phyloP scores from a whole-genome alignment of 1,284 basidiomycete genomes.

The Sporisorium sorghi region DNA sequence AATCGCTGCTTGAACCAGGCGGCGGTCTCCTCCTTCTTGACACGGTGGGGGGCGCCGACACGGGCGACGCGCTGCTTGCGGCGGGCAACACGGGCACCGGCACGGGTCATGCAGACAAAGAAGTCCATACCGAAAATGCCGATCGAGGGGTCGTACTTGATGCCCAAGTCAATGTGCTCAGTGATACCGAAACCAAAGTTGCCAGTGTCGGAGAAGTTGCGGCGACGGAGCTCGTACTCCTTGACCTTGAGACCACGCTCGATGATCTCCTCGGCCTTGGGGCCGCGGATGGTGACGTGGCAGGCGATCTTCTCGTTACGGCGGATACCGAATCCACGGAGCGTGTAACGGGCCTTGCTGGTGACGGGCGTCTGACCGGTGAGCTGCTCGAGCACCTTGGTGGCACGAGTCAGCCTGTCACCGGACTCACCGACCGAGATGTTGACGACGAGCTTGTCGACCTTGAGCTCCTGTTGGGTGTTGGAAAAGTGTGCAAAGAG shows the following conservation, averaged over 20 bases:
- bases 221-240: slow-evolving; percentile 91
- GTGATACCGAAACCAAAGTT: slow-evolving; percentile 69
- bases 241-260: slow-evolving; percentile 99
- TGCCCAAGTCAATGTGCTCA: slow-evolving; percentile 94
- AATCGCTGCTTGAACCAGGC: slow-evolving; percentile 96
- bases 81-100: slow-evolving; percentile 90
- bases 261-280: slow-evolving; percentile 98
- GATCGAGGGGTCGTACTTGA: slow-evolving; percentile 73
- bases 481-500: background rate
- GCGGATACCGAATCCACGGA: slow-evolving; percentile 98
- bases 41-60: slow-evolving; percentile 84
- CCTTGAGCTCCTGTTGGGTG: slow-evolving; percentile 80
- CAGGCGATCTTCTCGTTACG: slow-evolving; percentile 99
- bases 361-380: slow-evolving; percentile 99
- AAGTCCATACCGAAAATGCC: slow-evolving; percentile 70
- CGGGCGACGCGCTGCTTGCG: slow-evolving; percentile 89
- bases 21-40: slow-evolving; percentile 76
- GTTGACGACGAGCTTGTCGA: slow-evolving; percentile 99
- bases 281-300: slow-evolving; percentile 98
- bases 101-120: slow-evolving; percentile 82
- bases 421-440: slow-evolving; percentile 99
- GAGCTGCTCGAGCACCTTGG: slow-evolving; percentile 99
- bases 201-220: slow-evolving; percentile 83
- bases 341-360: slow-evolving; percentile 99
- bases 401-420: slow-evolving; percentile 97